phyloP scores from a whole-genome alignment of 225 moss, liverwort and hornwort genomes.

The Thuidium tamariscinum region DNA sequence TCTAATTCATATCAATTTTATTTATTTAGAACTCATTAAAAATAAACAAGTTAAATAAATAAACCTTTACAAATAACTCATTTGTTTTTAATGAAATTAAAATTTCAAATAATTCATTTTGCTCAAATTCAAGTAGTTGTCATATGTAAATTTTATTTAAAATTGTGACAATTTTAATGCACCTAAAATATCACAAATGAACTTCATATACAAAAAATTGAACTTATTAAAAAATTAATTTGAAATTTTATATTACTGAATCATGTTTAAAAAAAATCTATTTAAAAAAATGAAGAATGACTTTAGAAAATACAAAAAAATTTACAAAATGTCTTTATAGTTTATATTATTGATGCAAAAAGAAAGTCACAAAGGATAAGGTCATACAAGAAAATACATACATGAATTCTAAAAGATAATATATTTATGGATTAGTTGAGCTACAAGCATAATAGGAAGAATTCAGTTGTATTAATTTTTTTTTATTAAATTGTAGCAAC shows the following conservation, averaged over 20 bases:
- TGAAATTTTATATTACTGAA: too few species aligned
- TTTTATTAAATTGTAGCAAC: background rate
- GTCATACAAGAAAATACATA: background rate
- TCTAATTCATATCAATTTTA: background rate
- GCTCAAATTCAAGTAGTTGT: background rate
- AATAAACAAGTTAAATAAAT: too few species aligned
- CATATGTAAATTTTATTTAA: background rate
- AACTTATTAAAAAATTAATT: background rate
- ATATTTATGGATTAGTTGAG: accelerated
- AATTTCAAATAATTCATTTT: background rate
- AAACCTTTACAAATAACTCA: too few species aligned
- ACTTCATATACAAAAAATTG: background rate
- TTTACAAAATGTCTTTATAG: background rate
- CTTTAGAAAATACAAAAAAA: too few species aligned
- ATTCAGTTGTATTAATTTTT: background rate
- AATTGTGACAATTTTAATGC: background rate
- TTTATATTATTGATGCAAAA: background rate
- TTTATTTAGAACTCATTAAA: too few species aligned
- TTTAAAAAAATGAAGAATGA: background rate
- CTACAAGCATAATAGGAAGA: too few species aligned
- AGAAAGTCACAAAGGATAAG: accelerated
- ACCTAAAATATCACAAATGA: too few species aligned
- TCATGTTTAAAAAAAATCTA: background rate
- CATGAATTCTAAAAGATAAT: background rate
- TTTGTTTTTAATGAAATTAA: too few species aligned